A percentile compares a stretch with the other conserved stretches of the same genome.
These are phyloP conservation scores for Coffea canephora DNA, from an alignment of 257 asterid genomes.

Conservation along the genomic window DNA sequence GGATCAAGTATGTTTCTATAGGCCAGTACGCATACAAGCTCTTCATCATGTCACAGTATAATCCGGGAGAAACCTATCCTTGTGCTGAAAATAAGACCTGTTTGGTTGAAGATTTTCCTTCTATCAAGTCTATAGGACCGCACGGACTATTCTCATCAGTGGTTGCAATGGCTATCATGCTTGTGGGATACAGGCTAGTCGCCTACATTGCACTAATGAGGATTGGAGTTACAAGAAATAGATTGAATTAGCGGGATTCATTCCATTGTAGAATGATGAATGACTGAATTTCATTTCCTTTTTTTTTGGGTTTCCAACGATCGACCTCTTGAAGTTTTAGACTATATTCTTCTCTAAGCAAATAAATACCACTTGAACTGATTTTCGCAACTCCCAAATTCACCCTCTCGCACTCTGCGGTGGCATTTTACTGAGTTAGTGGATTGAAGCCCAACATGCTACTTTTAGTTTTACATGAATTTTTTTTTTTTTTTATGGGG, in stretches of 20 bases:
- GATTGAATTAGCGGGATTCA: background rate
- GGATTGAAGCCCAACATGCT: too few relatives aligned
- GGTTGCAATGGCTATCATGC: conserved; percentile 54
- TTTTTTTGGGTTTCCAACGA: background rate
- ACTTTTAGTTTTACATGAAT: too few relatives aligned
- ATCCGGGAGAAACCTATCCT: conserved; percentile 39
- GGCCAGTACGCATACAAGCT: conserved; percentile 61
- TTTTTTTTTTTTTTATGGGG: too few relatives aligned
- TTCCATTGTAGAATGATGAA: background rate
- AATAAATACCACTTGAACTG: too few relatives aligned
- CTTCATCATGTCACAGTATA: conserved; percentile 50
- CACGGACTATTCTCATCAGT: conserved; percentile 30
- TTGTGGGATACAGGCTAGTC: conserved; percentile 57
- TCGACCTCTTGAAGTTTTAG: background rate
- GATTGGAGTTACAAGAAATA: conserved; percentile 55
- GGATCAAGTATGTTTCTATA: conserved; percentile 68
- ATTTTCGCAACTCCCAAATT: too few relatives aligned
- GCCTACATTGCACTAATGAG: conserved; percentile 83
- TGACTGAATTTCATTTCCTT: background rate
- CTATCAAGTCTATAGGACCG: conserved; percentile 50
- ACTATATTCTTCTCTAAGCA: background rate
- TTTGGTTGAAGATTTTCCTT: conserved; percentile 54
- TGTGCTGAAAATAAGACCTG: conserved; percentile 38
- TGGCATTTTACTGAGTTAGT: too few relatives aligned
- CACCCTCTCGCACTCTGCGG: too few relatives aligned